Conservation (phyloP, 169 alveolate genomes). For the Cryptosporidium viatorum region DNA sequence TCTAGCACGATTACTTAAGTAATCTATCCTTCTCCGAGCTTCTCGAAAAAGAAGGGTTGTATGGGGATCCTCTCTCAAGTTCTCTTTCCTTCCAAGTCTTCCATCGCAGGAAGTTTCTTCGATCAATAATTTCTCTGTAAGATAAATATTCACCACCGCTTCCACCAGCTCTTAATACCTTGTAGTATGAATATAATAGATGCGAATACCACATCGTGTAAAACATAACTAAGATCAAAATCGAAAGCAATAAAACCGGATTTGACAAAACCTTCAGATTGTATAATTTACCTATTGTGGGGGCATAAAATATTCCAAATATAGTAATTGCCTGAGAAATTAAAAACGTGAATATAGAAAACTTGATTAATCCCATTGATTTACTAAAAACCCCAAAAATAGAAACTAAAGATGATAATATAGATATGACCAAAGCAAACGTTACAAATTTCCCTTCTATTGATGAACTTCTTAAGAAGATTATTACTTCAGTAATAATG, state of each 20-base stretch:
- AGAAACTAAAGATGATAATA: constrained; percentile 22
- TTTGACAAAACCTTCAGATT: not conserved
- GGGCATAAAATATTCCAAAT: constrained; percentile 43
- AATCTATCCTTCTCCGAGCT: constrained; percentile 71
- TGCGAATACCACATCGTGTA: constrained; percentile 54
- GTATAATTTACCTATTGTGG: not conserved
- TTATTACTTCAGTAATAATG: not conserved
- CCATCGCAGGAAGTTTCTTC: constrained; percentile 63
- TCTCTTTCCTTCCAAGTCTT: constrained; percentile 75
- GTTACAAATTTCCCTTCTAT: constrained; percentile 1
- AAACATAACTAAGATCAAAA: constrained; percentile 11
- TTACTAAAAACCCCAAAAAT: constrained; percentile 34
- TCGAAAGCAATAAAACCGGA: constrained; percentile 22
- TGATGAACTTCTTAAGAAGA: constrained; percentile 12
- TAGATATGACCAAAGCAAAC: not conserved
- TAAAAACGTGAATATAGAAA: constrained; percentile 32
- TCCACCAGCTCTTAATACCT: constrained; percentile 71
- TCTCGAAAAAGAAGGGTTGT: constrained; percentile 49
- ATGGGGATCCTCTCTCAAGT: constrained; percentile 67
- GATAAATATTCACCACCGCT: constrained; percentile 69
- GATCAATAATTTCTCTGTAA: constrained; percentile 71
- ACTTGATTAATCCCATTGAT: constrained; percentile 26
- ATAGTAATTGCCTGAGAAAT: constrained; percentile 6
- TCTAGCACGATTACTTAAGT: constrained; percentile 13
- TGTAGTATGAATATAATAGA: constrained; percentile 51